Percentiles rank a stretch among this genome's conserved stretches.
Evolutionary conservation across 2,329 filamentous ascomycete species (phyloP).

Genomic region (Fusarium buxicola): DNA sequence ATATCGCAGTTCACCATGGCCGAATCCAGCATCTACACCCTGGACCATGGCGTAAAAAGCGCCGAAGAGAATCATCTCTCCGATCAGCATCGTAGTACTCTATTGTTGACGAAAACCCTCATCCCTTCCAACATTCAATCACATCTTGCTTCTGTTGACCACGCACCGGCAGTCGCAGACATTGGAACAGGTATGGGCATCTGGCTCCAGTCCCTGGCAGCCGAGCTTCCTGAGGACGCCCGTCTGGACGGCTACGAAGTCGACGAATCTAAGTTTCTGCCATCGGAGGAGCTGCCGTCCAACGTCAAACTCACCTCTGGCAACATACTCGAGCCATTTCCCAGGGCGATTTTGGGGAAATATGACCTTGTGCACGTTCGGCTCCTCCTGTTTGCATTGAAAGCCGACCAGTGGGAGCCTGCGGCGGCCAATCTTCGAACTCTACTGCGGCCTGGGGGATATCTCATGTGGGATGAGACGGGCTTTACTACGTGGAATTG

Average conservation of each 20-base stretch:
- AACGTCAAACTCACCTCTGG: slow-evolving; percentile 1
- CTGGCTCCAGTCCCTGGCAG: slow-evolving; percentile 5
- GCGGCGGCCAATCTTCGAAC: slow-evolving; percentile 1
- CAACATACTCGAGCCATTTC: not conserved
- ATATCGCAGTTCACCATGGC: not conserved
- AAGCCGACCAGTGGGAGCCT: slow-evolving; percentile 1
- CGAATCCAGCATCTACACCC: slow-evolving; percentile 3
- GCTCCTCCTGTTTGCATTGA: slow-evolving; percentile 9
- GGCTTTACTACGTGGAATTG: slow-evolving; percentile 10
- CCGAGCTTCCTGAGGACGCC: not conserved
- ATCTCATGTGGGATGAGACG: slow-evolving; percentile 15
- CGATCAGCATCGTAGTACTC: slow-evolving; percentile 4
- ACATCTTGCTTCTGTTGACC: not conserved
- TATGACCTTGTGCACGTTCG: slow-evolving; percentile 15
- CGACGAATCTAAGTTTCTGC: slow-evolving; percentile 2
- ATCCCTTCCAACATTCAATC: slow-evolving; percentile 2
- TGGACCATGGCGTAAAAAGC: slow-evolving; percentile 13
- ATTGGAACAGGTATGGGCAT: slow-evolving; percentile 11
- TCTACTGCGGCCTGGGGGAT: slow-evolving; percentile 7
- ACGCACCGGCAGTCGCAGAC: not conserved
- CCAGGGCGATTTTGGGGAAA: not conserved
- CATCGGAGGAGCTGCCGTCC: not conserved
- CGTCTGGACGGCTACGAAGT: slow-evolving; percentile 14
- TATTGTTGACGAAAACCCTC: slow-evolving; percentile 1
- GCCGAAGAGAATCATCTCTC: slow-evolving; percentile 14